These are phyloP conservation scores for Talaromyces ruber DNA, from an alignment of 495 filamentous ascomycete genomes.

Conservation along the genomic window DNA sequence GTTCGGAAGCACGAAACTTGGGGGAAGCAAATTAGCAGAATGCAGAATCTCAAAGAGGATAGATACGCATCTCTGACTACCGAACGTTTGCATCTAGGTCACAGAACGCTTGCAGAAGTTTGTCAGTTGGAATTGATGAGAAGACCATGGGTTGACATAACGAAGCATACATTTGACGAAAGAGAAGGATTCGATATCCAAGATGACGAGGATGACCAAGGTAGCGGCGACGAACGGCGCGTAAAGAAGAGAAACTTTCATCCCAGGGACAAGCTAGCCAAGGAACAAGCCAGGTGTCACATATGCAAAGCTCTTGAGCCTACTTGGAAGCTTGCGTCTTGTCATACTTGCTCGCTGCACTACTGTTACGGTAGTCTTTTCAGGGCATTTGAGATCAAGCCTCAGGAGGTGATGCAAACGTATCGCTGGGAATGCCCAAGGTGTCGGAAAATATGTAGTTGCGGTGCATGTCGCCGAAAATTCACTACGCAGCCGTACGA, in stretches of 20 bases:
- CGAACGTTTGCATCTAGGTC: slow-evolving; percentile 51
- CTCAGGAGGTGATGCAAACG: slow-evolving; percentile 67
- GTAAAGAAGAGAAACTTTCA: slow-evolving; percentile 41
- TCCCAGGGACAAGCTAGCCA: slow-evolving; percentile 29
- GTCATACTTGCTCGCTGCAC: slow-evolving; percentile 58
- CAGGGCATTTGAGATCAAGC: slow-evolving; percentile 80
- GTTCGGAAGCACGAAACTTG: slow-evolving; percentile 70
- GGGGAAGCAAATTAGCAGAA: slow-evolving; percentile 63
- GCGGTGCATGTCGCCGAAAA: slow-evolving; percentile 60
- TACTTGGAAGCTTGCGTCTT: slow-evolving; percentile 72
- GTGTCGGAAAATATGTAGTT: slow-evolving; percentile 78
- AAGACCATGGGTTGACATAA: slow-evolving; percentile 58
- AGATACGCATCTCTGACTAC: slow-evolving; percentile 53
- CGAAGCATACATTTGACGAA: slow-evolving; percentile 24
- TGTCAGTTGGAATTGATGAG: slow-evolving; percentile 77
- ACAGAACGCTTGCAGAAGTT: slow-evolving; percentile 76
- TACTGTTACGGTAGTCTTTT: slow-evolving; percentile 90
- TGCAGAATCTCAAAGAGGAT: slow-evolving; percentile 51
- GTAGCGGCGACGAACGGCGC: slow-evolving; percentile 28
- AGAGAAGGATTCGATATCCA: slow-evolving; percentile 6
- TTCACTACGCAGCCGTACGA: slow-evolving; percentile 59
- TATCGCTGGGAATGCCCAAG: slow-evolving; percentile 80
- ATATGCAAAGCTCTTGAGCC: slow-evolving; percentile 68
- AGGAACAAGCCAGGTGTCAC: slow-evolving; percentile 56
- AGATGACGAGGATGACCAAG: slow-evolving; percentile 17